Conservation (phyloP, 1,139 yeast species). For the Kazachstania sp. region DNA sequence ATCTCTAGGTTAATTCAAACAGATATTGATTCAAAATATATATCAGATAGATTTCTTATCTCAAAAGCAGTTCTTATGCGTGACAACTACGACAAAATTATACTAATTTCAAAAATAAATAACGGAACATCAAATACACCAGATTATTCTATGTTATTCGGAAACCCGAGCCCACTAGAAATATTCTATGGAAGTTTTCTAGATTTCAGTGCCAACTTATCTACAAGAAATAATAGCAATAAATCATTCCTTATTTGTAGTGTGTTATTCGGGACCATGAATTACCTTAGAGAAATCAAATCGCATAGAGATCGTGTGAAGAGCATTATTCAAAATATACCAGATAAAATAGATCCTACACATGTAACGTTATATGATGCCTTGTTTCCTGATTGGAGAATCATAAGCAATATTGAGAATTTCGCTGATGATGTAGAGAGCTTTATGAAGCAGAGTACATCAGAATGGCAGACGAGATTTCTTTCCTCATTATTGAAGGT, state of each 20-base stretch:
- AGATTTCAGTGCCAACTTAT: not conserved
- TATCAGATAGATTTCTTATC: not conserved
- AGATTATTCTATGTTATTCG: not conserved
- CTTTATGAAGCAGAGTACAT: not conserved
- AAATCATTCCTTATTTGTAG: not conserved
- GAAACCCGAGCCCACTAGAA: not conserved
- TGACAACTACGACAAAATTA: not conserved
- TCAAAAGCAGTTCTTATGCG: not conserved
- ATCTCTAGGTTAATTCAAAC: not conserved
- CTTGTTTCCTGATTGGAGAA: not conserved
- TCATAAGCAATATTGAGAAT: not conserved
- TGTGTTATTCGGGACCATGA: not conserved
- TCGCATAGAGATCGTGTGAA: not conserved
- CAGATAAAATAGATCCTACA: not conserved
- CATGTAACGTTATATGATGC: not conserved
- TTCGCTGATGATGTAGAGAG: slow-evolving; percentile 3
- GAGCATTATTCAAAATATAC: not conserved
- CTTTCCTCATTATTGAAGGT: slow-evolving; percentile 6
- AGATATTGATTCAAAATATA: not conserved
- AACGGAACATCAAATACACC: not conserved
- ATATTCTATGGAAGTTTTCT: not conserved
- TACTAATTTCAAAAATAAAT: not conserved
- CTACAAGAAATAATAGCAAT: not conserved
- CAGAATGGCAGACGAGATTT: slow-evolving; percentile 11
- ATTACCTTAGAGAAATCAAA: not conserved